Conservation (phyloP, 257 asterid species). For the Datura wrightii region DNA sequence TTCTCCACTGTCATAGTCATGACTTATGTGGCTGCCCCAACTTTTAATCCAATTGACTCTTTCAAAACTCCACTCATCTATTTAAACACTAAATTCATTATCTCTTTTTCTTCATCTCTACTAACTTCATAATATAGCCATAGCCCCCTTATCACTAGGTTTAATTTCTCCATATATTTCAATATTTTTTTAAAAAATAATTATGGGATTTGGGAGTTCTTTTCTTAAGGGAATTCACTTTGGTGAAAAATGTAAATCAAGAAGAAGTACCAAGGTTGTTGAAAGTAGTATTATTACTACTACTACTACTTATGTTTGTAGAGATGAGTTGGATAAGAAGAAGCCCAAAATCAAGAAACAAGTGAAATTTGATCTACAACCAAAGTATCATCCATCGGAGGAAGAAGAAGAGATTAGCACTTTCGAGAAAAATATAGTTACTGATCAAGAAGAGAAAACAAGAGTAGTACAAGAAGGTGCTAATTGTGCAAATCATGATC, state of each 20-base stretch:
- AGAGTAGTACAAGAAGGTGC: neutral
- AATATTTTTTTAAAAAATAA: neutral
- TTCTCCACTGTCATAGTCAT: neutral
- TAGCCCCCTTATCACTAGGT: neutral
- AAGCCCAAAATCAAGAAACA: constrained; percentile 35
- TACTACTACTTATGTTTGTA: neutral
- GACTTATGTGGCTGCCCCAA: constrained; percentile 10
- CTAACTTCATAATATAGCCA: neutral
- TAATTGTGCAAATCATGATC: neutral
- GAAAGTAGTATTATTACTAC: neutral
- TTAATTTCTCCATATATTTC: neutral
- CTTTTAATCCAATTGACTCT: constrained; percentile 3
- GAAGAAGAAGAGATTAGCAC: neutral
- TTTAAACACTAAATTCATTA: constrained; percentile 1
- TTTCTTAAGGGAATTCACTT: constrained; percentile 12
- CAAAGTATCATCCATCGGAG: neutral
- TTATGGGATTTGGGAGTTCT: constrained; percentile 10
- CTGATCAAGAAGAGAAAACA: neutral
- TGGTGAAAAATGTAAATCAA: constrained; percentile 8
- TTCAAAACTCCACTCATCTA: neutral
- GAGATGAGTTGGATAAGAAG: constrained; percentile 18
- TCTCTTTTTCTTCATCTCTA: neutral
- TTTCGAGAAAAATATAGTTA: neutral
- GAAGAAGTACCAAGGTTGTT: neutral
- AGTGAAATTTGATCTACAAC: constrained; percentile 26